Percentiles rank a stretch among this genome's conserved stretches.
Evolutionary conservation across 2,329 filamentous ascomycete genomes (phyloP).

Genomic region (Chrysoporthe austroafricana): DNA sequence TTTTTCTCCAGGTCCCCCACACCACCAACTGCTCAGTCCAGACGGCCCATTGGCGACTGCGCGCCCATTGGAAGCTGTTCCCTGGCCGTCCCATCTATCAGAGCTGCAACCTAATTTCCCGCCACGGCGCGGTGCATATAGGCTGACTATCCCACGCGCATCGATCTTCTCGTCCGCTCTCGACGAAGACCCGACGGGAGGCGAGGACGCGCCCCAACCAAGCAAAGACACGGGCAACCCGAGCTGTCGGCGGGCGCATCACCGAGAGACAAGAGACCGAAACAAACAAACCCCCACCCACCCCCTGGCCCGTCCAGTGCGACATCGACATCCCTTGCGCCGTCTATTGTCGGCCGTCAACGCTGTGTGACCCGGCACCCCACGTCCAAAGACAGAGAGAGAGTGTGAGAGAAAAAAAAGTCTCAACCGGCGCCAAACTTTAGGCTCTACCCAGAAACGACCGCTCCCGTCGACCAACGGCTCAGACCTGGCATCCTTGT

Average conservation of each 20-base stretch:
- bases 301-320: neutral
- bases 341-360: neutral
- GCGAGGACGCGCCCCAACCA: neutral
- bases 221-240: neutral
- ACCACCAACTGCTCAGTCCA: neutral
- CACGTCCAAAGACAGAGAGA: neutral
- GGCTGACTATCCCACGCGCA: too few relatives aligned
- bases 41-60: conserved; percentile 1
- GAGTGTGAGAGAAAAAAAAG: neutral
- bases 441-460: neutral
- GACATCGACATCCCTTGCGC: conserved; percentile 11
- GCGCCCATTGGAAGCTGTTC: neutral
- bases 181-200: too few relatives aligned
- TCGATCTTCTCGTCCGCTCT: neutral
- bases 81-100: conserved; percentile 4
- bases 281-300: neutral
- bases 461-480: neutral
- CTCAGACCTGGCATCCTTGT: conserved; percentile 17
- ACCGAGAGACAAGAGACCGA: neutral
- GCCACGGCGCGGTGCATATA: neutral
- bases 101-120: conserved; percentile 7
- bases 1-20: neutral
- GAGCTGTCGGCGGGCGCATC: neutral
- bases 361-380: neutral
- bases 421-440: neutral